Conservation (phyloP, 2,329 filamentous ascomycete genomes). For the Xylariaceae sp. region DNA sequence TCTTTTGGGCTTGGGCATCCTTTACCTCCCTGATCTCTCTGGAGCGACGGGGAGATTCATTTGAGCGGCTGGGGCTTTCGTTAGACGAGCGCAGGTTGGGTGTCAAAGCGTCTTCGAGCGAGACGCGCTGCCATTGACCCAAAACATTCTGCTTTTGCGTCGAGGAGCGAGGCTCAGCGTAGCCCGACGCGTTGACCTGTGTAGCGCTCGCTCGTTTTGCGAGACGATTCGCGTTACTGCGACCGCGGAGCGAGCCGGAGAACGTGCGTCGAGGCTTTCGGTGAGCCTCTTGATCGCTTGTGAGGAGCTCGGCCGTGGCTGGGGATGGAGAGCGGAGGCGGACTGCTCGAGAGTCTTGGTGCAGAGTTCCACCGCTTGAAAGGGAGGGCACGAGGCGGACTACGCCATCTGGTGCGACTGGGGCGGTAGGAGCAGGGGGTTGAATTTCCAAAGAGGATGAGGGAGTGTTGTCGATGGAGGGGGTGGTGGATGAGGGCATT, state of each 20-base stretch:
- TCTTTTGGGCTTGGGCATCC: not conserved
- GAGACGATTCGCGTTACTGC: not conserved
- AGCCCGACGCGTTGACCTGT: not conserved
- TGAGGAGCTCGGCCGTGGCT: not conserved
- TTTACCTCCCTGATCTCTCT: not conserved
- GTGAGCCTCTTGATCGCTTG: not conserved
- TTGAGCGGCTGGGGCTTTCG: not conserved
- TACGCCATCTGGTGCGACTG: constrained; percentile 14
- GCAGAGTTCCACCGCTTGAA: constrained; percentile 8
- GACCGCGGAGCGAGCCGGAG: constrained; percentile 10
- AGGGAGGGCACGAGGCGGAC: constrained; percentile 15
- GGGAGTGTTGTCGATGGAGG: constrained; percentile 5
- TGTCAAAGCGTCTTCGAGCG: constrained; percentile 13
- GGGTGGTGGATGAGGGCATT: constrained; percentile 36
- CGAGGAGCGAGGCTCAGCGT: not conserved
- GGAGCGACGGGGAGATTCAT: not conserved
- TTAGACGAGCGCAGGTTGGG: not conserved
- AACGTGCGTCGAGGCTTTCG: constrained; percentile 10
- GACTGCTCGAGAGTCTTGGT: constrained; percentile 10
- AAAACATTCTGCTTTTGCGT: constrained; percentile 1
- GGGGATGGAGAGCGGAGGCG: constrained; percentile 16
- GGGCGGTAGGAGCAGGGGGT: not conserved
- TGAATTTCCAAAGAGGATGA: constrained; percentile 2
- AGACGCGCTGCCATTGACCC: constrained; percentile 13
- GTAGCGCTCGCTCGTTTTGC: constrained; percentile 4